Evolutionary conservation across 768 basidiomycete species (phyloP).

Genomic region (Steccherinum ochraceum): DNA sequence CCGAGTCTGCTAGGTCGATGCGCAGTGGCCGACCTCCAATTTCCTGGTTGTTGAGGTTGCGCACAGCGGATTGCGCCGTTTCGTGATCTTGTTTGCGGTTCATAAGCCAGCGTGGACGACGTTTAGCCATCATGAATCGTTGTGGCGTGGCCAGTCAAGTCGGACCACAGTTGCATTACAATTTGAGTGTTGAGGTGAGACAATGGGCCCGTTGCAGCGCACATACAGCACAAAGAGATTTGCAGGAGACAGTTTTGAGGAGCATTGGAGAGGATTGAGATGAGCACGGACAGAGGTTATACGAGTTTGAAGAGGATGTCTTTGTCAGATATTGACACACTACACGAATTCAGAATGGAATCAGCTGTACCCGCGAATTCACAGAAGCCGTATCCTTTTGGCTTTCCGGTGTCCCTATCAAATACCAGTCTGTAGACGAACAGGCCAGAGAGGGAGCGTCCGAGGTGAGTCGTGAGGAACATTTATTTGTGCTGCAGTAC

Average conservation of each 20-base stretch:
- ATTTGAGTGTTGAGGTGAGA: not conserved
- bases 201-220: too few species aligned
- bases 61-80: slow-evolving; percentile 90
- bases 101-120: too few species aligned
- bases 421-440: slow-evolving; percentile 60
- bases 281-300: too few species aligned
- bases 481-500: not conserved
- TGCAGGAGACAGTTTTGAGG: too few species aligned
- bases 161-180: not conserved
- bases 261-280: not conserved
- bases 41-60: slow-evolving; percentile 90
- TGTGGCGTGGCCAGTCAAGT: not conserved
- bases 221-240: too few species aligned
- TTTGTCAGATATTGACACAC: not conserved
- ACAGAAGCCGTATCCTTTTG: slow-evolving; percentile 90
- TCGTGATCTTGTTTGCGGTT: slow-evolving; percentile 72
- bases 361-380: slow-evolving; percentile 76
- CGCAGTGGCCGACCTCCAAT: slow-evolving; percentile 90
- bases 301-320: too few species aligned
- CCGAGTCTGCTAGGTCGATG: slow-evolving; percentile 91
- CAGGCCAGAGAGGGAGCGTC: slow-evolving; percentile 7
- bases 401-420: slow-evolving; percentile 91
- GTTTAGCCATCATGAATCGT: too few species aligned
- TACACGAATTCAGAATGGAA: not conserved
- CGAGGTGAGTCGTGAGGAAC: slow-evolving; percentile 1